Percentiles rank a stretch among this genome's conserved stretches.
Evolutionary conservation across 1,284 basidiomycete species (phyloP).

Genomic region (Moesziomyces aphidis): DNA sequence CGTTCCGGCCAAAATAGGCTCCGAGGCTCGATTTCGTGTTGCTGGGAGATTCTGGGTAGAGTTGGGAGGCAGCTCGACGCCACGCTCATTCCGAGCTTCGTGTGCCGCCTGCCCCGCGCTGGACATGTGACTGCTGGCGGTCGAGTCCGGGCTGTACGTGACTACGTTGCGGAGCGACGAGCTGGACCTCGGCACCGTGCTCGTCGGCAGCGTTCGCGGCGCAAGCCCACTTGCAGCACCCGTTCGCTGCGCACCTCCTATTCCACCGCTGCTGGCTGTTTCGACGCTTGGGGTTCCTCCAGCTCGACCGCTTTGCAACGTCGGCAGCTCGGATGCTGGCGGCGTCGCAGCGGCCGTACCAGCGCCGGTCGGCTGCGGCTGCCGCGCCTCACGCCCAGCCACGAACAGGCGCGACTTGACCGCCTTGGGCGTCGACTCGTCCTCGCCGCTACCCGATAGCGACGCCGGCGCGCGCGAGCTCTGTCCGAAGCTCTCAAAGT

Average conservation of each 20-base stretch:
- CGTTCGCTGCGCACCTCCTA: neutral
- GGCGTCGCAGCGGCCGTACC: neutral
- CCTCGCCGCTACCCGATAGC: constrained; percentile 4
- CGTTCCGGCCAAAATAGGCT: constrained; percentile 10
- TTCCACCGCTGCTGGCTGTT: neutral
- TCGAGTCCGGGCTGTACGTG: constrained; percentile 46
- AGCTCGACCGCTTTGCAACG: neutral
- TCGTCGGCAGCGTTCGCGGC: constrained; percentile 13
- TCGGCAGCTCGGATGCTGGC: neutral
- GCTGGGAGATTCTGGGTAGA: too few relatives aligned
- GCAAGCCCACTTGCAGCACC: constrained; percentile 13
- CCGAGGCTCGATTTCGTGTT: neutral
- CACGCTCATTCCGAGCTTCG: constrained; percentile 15
- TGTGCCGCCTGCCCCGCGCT: constrained; percentile 6
- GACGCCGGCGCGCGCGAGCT: constrained; percentile 34
- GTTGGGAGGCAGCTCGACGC: neutral
- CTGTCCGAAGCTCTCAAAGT: constrained; percentile 53
- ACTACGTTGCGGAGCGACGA: constrained; percentile 47
- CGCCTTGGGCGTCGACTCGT: constrained; percentile 28
- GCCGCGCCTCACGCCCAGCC: constrained; percentile 13
- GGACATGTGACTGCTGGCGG: constrained; percentile 34
- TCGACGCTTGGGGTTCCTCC: neutral
- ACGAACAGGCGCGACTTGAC: constrained; percentile 33
- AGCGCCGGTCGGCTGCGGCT: neutral
- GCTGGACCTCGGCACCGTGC: constrained; percentile 35